Percentiles rank a stretch among this genome's conserved stretches.
These are phyloP conservation scores for Strigomonas culicis DNA, from an alignment of 208 protist genomes.

Conservation along the genomic window DNA sequence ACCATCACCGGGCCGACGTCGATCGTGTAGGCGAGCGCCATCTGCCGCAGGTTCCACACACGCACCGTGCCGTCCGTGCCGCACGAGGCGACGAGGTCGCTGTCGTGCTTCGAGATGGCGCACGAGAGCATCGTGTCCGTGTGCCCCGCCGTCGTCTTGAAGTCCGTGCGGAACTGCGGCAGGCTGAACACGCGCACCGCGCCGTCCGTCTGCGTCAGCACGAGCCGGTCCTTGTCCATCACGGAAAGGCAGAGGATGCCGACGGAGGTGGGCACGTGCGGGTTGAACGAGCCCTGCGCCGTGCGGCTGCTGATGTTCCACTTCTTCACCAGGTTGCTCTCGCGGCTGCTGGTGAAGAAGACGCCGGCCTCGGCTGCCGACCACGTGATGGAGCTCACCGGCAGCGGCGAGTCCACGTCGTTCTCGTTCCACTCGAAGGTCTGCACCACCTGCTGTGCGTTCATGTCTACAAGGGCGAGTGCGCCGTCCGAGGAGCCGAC, in stretches of 20 bases:
- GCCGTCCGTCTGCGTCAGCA: conserved; percentile 63
- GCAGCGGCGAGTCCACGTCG: neutral
- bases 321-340: conserved; percentile 50
- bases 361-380: conserved; percentile 44
- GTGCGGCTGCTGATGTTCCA: conserved; percentile 66
- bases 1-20: conserved; percentile 67
- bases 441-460: conserved; percentile 38
- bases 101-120: conserved; percentile 66
- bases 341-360: conserved; percentile 70
- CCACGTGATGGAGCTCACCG: conserved; percentile 68
- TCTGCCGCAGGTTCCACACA: conserved; percentile 78
- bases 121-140: conserved; percentile 83
- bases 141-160: conserved; percentile 58
- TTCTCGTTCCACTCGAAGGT: conserved; percentile 46
- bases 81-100: conserved; percentile 68
- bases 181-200: conserved; percentile 77
- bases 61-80: conserved; percentile 82
- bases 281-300: conserved; percentile 26
- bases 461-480: conserved; percentile 58
- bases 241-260: conserved; percentile 37
- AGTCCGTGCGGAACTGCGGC: conserved; percentile 39
- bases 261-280: conserved; percentile 14
- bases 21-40: conserved; percentile 46
- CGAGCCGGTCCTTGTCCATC: conserved; percentile 47
- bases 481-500: conserved; percentile 71